phyloP scores from a whole-genome alignment of 176 grass and related monocot species.

The Aegilops tauschii region DNA sequence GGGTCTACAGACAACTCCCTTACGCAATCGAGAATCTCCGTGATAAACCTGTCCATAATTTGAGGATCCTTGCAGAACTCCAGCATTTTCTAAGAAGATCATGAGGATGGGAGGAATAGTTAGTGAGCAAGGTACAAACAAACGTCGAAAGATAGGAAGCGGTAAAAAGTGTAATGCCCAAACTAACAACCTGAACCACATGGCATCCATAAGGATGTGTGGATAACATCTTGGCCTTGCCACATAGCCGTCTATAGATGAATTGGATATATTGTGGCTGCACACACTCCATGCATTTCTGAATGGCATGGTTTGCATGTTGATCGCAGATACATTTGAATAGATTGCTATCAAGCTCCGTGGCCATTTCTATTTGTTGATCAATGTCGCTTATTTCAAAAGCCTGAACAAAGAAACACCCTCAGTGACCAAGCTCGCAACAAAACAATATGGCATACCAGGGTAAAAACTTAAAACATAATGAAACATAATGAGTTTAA shows the following conservation, averaged over 20 bases:
- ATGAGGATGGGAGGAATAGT: too few species aligned
- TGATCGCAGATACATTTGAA: conserved; percentile 41
- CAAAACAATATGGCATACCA: neutral
- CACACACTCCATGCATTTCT: conserved; percentile 59
- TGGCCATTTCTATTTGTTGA: conserved; percentile 41
- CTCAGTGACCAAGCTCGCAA: neutral
- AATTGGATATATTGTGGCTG: conserved; percentile 30
- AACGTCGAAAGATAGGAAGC: too few species aligned
- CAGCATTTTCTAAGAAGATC: too few species aligned
- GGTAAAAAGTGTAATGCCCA: too few species aligned
- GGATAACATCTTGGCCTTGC: conserved; percentile 26
- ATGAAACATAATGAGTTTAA: neutral
- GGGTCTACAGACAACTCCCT: too few species aligned
- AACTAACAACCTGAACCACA: conserved; percentile 39
- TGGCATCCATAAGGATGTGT: conserved; percentile 35
- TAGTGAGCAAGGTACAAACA: too few species aligned
- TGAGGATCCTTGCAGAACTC: too few species aligned
- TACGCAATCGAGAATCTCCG: too few species aligned
- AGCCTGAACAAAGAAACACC: neutral
- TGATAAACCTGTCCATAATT: too few species aligned
- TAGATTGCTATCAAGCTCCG: conserved; percentile 43
- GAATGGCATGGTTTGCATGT: conserved; percentile 46
- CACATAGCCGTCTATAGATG: conserved; percentile 32
- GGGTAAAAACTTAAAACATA: neutral
- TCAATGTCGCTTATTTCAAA: conserved; percentile 52